Evolutionary conservation across 768 basidiomycete genomes (phyloP), one percentile per base, ranked within the genome.

Genomic region (Panellus pusillus): DNA sequence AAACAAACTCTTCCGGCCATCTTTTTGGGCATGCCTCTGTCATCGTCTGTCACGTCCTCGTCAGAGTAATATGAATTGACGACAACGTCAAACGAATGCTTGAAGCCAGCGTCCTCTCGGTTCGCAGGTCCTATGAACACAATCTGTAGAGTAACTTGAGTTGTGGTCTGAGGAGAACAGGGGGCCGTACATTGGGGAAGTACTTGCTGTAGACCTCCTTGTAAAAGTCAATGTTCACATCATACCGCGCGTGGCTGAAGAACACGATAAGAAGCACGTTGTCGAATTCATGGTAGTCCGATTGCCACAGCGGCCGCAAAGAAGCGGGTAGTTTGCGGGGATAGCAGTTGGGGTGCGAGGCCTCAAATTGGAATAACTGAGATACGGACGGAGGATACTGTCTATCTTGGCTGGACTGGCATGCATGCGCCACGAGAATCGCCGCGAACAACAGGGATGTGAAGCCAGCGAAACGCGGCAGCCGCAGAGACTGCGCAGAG

Each of bases 211-310:
- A 49, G 28, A 41, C 37, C 38, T 49, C 38, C 28, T 24, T n/a
- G 8, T 41, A 31, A 39, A 39, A 49, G 9, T 49, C 47, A 12
- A 49, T 28, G 47, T 49, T 49, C 39, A 49, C 47, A 40, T 49
- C 47, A 37, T 49, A 49, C 24, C 47, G 47, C 37, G 47, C 38
- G 28, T 49, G 47, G 15, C 47, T 49, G 38, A 49, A 49, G 29
- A 49, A 49, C 6, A 49, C 47, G 24, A 49, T 31, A 15, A 49
- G 47, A 14, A 49, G 38, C 47, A 49, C 47, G 13, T 31, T 40
- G 47, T 49, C 37, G 39, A 49, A 49, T n/a, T 40, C 29, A 15
- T 49, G 47, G 24, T 49, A 49, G 17, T 40, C 47, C 27, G 38
- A 40, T 19, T 49, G 12, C 47, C 47, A 49, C 38, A 49, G 6